Evolutionary conservation across 352 stramenopile species (phyloP), one percentile per base, ranked within the genome.

Genomic region (Phytopythium ostracodes): DNA sequence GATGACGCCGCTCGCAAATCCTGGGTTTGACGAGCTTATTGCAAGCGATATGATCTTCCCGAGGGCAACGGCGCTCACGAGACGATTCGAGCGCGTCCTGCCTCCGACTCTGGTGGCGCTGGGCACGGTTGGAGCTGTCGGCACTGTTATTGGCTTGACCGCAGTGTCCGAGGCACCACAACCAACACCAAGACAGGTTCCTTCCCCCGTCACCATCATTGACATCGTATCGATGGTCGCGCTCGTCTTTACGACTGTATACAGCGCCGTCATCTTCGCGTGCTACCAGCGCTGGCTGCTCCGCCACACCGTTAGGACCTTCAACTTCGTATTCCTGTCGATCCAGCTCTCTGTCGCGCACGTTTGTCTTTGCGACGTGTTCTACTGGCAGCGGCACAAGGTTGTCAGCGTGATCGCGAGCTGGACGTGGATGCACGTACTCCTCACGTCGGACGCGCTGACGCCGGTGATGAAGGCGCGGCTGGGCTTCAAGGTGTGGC

Each of bases 371-470:
- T 25, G 25, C 9, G 65, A 71, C 25, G 63, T 64, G 25, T 52
- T 71, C 5, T 31, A 59, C n/a, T 65, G 61, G 56, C 33, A 59
- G 24, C 3, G 15, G 5, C 35, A 33, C 53, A 59, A 59, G 53
- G 6, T 24, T n/a, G 18, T 61, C 10, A 27, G n/a, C 20, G n/a
- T 60, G 0, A 2, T 52, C 8, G 51, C 53, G 10, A 33, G 38
- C 31, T 71, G 65, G 65, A 22, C 65, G 20, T 71, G 65, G 65
- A 51, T 71, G 24, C 56, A 68, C 38, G 61, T 55, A 36, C 50
- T 62, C 12, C 27, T 71, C n/a, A 61, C 53, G 2, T 31, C 53
- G 18, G 65, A 71, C 25, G 55, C 65, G 10, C 22, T 71, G 4
- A 56, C 59, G 10, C 60, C 65, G 0, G 58, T 25, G 2, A 62